Conservation (phyloP, 129 eudicot genomes). For the Pittosporum tobira region DNA sequence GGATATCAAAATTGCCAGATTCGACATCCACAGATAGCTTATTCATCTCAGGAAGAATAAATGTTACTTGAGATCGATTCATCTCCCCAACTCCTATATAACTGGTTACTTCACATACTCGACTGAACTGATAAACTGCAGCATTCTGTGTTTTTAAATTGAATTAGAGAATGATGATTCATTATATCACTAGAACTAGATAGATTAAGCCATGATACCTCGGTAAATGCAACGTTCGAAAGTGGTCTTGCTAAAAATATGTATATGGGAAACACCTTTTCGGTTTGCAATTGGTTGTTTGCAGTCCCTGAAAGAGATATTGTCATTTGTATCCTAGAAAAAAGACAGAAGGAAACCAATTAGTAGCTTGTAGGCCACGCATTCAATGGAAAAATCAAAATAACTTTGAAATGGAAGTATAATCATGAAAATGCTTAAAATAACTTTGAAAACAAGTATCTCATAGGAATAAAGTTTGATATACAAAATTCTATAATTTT, state of each 20-base stretch:
- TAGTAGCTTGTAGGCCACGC: constrained; percentile 9
- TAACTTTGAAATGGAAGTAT: too few relatives aligned
- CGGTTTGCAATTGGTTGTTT: constrained; percentile 36
- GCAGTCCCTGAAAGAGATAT: constrained; percentile 48
- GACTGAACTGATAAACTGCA: constrained; percentile 60
- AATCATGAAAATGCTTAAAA: too few relatives aligned
- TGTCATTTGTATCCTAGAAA: constrained; percentile 61
- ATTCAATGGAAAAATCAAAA: background rate
- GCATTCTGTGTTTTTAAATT: constrained; percentile 35
- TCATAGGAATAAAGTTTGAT: too few relatives aligned
- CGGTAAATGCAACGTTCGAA: constrained; percentile 28
- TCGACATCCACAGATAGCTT: constrained; percentile 49
- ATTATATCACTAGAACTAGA: too few relatives aligned
- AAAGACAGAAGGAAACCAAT: constrained; percentile 18
- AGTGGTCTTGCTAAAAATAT: constrained; percentile 62
- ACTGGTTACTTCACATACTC: constrained; percentile 40
- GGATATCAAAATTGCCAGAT: constrained; percentile 52
- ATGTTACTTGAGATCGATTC: constrained; percentile 35
- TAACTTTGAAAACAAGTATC: too few relatives aligned
- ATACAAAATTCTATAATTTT: too few relatives aligned
- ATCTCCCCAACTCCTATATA: constrained; percentile 27
- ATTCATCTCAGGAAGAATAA: constrained; percentile 75
- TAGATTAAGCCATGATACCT: constrained; percentile 31
- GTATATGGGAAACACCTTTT: constrained; percentile 58
- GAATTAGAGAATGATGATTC: constrained; percentile 26